These are phyloP conservation scores for Davidsoniella neocaledoniae DNA, from an alignment of 2,329 filamentous ascomycete genomes.

Conservation along the genomic window DNA sequence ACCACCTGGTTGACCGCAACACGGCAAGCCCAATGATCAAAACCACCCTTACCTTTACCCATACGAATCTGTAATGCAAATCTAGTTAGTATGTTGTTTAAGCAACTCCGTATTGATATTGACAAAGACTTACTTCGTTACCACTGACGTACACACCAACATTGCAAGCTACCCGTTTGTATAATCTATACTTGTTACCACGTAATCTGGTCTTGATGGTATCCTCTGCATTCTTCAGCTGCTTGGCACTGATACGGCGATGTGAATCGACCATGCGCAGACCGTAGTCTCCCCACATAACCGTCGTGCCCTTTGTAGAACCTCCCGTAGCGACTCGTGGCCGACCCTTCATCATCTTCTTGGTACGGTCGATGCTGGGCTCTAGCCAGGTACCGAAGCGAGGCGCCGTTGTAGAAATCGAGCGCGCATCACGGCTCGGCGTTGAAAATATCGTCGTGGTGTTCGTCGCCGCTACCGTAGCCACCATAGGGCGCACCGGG, in stretches of 20 bases:
- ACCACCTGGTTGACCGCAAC: conserved; percentile 81
- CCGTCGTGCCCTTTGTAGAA: conserved; percentile 79
- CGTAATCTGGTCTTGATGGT: conserved; percentile 78
- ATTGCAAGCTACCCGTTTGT: conserved; percentile 80
- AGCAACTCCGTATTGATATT: not conserved
- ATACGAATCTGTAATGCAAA: conserved; percentile 56
- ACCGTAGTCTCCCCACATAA: conserved; percentile 92
- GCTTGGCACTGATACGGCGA: conserved; percentile 69
- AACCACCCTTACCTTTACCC: conserved; percentile 96
- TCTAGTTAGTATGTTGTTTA: conserved; percentile 8
- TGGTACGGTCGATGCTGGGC: conserved; percentile 58
- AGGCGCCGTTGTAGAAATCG: conserved; percentile 55
- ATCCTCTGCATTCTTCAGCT: conserved; percentile 82
- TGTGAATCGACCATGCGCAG: conserved; percentile 88
- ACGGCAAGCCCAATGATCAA: conserved; percentile 89
- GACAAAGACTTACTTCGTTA: conserved; percentile 54
- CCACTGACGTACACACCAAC: conserved; percentile 91
- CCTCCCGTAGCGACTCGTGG: conserved; percentile 81
- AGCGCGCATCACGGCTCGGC: conserved; percentile 31
- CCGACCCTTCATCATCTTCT: conserved; percentile 81
- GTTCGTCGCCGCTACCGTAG: conserved; percentile 18
- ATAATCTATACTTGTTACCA: conserved; percentile 83
- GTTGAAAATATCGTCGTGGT: conserved; percentile 17
- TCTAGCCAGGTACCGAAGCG: conserved; percentile 60
- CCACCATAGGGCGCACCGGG: conserved; percentile 21